These are phyloP conservation scores for Polytrichum commune DNA, from an alignment of 225 moss, liverwort and hornwort species.

Conservation along the genomic window DNA sequence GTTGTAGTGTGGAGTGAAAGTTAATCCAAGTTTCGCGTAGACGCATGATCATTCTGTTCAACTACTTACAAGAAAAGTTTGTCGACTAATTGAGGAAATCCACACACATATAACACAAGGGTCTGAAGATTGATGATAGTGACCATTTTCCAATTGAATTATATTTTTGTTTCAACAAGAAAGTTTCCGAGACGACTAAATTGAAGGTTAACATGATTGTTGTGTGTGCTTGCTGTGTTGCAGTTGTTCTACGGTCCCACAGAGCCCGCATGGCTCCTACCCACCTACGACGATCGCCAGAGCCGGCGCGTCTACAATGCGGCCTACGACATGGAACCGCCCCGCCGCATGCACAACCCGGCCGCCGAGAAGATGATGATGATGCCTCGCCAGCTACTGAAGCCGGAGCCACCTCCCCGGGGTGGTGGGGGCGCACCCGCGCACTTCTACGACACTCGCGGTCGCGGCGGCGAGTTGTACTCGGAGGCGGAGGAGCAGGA, in stretches of 20 bases:
- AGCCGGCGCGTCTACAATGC: conserved; percentile 14
- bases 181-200: background rate
- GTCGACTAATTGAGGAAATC: too few relatives aligned
- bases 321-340: conserved; percentile 20
- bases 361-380: background rate
- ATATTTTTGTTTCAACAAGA: background rate
- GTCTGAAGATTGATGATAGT: background rate
- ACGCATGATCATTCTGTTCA: too few relatives aligned
- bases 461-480: conserved; percentile 6
- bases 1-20: too few relatives aligned
- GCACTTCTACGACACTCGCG: conserved; percentile 1
- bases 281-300: conserved; percentile 19
- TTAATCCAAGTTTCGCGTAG: too few relatives aligned
- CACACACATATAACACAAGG: too few relatives aligned
- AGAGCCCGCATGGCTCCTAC: conserved; percentile 32
- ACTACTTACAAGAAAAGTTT: too few relatives aligned
- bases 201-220: background rate
- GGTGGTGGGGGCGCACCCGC: conserved; percentile 11
- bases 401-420: conserved; percentile 10
- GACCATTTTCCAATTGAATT: background rate
- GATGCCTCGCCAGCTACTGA: too few relatives aligned
- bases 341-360: conserved; percentile 14
- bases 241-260: conserved; percentile 32
- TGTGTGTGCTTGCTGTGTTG: background rate
- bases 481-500: conserved; percentile 21